Percentiles rank a stretch among this genome's conserved stretches.
Evolutionary conservation across 352 stramenopile species (phyloP).

Genomic region (Elongisporangium senticosum): DNA sequence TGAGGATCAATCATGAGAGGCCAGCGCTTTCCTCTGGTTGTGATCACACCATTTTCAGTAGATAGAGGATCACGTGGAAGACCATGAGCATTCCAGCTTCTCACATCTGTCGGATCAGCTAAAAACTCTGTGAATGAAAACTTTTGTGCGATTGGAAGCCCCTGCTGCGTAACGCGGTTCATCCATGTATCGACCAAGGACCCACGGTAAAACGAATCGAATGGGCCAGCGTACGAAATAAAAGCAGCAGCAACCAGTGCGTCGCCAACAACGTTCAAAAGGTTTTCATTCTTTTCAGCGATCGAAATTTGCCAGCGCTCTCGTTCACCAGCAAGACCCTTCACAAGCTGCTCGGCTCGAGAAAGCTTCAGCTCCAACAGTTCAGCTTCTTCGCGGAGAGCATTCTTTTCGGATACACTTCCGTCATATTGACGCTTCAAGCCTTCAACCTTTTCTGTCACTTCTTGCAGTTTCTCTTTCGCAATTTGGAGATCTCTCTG

Average conservation of each 20-base stretch:
- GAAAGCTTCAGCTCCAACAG: conserved; percentile 90
- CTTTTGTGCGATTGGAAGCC: conserved; percentile 75
- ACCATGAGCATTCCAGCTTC: conserved; percentile 93
- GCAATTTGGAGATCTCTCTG: conserved; percentile 85
- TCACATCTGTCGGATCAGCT: conserved; percentile 90
- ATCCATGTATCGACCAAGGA: conserved; percentile 88
- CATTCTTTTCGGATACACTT: conserved; percentile 92
- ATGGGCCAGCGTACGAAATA: conserved; percentile 94
- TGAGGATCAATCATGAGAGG: conserved; percentile 98
- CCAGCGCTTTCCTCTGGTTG: conserved; percentile 91
- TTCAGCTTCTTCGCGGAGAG: conserved; percentile 89
- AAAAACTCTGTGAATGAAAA: conserved; percentile 93
- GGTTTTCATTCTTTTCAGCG: conserved; percentile 80
- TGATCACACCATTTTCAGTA: conserved; percentile 96
- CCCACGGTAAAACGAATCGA: conserved; percentile 89
- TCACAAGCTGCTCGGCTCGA: conserved; percentile 92
- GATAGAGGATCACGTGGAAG: conserved; percentile 90
- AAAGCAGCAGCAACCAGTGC: conserved; percentile 91
- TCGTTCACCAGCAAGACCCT: conserved; percentile 90
- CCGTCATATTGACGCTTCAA: conserved; percentile 91
- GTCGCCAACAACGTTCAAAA: conserved; percentile 90
- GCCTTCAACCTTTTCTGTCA: conserved; percentile 89
- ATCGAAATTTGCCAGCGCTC: conserved; percentile 92
- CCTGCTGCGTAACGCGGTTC: conserved; percentile 76
- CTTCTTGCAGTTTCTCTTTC: conserved; percentile 86